Evolutionary conservation across 73 alveolate genomes (phyloP).

Genomic region (Stentor coeruleus): DNA sequence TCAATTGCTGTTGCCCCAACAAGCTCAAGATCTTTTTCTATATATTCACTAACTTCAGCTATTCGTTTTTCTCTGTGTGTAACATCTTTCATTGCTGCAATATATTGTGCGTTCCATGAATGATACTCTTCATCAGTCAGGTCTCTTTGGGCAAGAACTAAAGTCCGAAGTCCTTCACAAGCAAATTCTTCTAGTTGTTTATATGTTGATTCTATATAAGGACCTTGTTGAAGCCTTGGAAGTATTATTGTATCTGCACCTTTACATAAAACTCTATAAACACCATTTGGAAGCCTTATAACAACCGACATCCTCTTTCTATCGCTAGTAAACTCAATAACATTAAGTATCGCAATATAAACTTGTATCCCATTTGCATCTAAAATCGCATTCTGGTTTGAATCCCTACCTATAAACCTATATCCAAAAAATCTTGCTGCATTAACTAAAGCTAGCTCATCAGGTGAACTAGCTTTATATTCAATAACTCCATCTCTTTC

Average conservation of each 20-base stretch:
- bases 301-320: slow-evolving; percentile 71
- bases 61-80: slow-evolving; percentile 69
- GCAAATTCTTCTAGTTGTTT: no score
- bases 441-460: slow-evolving; percentile 94
- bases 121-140: slow-evolving; percentile 60
- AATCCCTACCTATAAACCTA: slow-evolving; percentile 72
- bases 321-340: slow-evolving; percentile 38
- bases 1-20: slow-evolving; percentile 94
- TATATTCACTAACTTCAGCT: slow-evolving; percentile 54
- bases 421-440: slow-evolving; percentile 80
- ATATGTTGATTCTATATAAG: no score
- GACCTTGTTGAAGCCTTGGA: no score
- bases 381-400: slow-evolving; percentile 35
- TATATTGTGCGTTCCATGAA: slow-evolving; percentile 59
- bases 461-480: slow-evolving; percentile 90
- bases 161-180: no score
- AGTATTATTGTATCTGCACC: no score
- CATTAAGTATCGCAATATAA: no score
- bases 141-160: no score
- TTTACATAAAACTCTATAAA: no score
- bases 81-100: slow-evolving; percentile 42
- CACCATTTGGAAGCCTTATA: slow-evolving; percentile 51
- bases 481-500: slow-evolving; percentile 32
- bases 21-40: slow-evolving; percentile 62
- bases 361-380: no score